Evolutionary conservation across 2,329 filamentous ascomycete species (phyloP).

Genomic region (Saccharata proteae): DNA sequence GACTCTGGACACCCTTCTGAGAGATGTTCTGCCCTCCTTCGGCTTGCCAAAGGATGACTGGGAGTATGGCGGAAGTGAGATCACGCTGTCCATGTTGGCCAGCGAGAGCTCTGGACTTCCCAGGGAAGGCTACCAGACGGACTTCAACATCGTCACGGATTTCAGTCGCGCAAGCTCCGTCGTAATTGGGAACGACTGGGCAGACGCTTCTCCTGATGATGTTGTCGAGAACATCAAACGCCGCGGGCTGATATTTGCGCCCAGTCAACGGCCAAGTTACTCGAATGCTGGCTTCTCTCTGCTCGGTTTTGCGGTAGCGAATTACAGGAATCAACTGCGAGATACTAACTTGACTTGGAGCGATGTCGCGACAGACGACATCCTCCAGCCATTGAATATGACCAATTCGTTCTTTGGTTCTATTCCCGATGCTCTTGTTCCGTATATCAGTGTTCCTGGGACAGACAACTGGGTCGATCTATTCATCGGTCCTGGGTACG

Average conservation of each 20-base stretch:
- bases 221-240: conserved; percentile 14
- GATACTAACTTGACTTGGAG: conserved; percentile 14
- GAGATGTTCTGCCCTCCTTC: conserved; percentile 15
- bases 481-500: conserved; percentile 17
- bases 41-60: conserved; percentile 16
- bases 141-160: conserved; percentile 17
- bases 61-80: conserved; percentile 20
- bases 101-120: conserved; percentile 19
- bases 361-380: conserved; percentile 12
- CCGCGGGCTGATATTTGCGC: conserved; percentile 18
- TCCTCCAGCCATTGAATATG: conserved; percentile 17
- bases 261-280: conserved; percentile 18
- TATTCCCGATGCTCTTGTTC: conserved; percentile 13
- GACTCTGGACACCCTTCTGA: conserved; percentile 15
- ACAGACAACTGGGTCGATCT: conserved; percentile 18
- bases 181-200: conserved; percentile 18
- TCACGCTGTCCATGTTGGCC: conserved; percentile 20
- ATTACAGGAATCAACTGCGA: conserved; percentile 16
- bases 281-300: conserved; percentile 19
- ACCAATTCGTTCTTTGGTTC: conserved; percentile 17
- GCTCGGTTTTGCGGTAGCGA: conserved; percentile 16
- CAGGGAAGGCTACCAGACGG: conserved; percentile 19
- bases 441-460: conserved; percentile 15
- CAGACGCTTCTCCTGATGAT: conserved; percentile 11
- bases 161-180: conserved; percentile 15